Percentiles rank a stretch among this genome's conserved stretches.
Evolutionary conservation across 2,329 filamentous ascomycete species (phyloP).

Genomic region (Cladobotryum mycophilum): DNA sequence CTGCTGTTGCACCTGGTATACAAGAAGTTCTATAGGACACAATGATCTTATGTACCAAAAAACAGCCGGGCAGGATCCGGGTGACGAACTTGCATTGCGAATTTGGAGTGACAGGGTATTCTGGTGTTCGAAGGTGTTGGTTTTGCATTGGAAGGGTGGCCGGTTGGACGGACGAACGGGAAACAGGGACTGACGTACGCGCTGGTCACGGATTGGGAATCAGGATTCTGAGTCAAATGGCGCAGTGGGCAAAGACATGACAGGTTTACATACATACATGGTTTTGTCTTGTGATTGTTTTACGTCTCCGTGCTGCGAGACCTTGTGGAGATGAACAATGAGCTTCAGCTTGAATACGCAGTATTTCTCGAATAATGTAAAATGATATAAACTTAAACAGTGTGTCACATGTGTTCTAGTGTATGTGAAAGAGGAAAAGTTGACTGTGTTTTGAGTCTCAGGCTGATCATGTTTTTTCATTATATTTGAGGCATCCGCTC

Average conservation of each 20-base stretch:
- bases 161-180: neutral
- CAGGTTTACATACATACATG: constrained; percentile 3
- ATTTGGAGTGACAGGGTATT: constrained; percentile 2
- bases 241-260: constrained; percentile 1
- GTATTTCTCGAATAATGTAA: neutral
- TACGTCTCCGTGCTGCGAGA: neutral
- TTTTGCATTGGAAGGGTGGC: constrained; percentile 3
- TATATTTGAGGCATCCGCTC: no score
- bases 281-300: constrained; percentile 8
- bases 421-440: no score
- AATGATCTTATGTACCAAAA: constrained; percentile 33
- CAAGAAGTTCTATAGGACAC: constrained; percentile 91
- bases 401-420: no score
- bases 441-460: no score
- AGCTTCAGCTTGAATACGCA: constrained; percentile 6
- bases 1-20: constrained; percentile 93
- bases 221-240: neutral
- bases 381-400: neutral
- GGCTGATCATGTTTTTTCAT: no score
- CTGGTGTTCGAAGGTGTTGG: constrained; percentile 11
- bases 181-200: neutral
- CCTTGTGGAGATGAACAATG: neutral
- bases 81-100: neutral
- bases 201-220: constrained; percentile 2
- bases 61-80: neutral